Base-by-base conservation (phyloP, 2,329 filamentous ascomycete species). In the Sarocladium strictum region DNA sequence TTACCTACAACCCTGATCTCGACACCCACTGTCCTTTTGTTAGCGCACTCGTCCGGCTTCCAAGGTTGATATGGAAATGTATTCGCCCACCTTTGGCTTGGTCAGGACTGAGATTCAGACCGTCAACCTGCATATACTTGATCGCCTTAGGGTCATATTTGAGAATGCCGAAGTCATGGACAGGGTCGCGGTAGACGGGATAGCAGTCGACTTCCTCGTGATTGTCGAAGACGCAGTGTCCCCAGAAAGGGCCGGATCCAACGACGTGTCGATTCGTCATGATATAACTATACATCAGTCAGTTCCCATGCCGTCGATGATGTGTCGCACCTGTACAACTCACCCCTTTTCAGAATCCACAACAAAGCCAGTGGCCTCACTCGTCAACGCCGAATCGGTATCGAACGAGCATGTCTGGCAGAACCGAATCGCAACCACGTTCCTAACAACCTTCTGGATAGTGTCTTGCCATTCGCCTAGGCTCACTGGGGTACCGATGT, bases 1-100 rank as follows among this genome's bases (percentile, higher is more conserved):
- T 99, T 99, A 74, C 94, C 94, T 5, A 99, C 94, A 1, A 99
- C 94, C 61, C 95, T 82, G 61, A 99, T 97, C 72, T 99, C 94
- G 14, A 89, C 85, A 54, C 94, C 94, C 53, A 99, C 93, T 74
- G 55, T 5, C 45, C 5, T 17, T 11, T 17, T 3, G 51, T 57
- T 32, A 57, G 54, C 27, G 11, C 24, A 17, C 12, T 33, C 2
- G 2, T 45, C 27, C 21, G 27, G 2, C 33, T 41, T 23, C 41
- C 33, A n/a, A 27, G 11, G 3, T 3, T 3, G 17, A 21, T 40
- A 29, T 33, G 15, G 37, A 9, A 3, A 60, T 76, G 55, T 66
- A 79, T n/a, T n/a, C n/a, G n/a, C n/a, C n/a, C n/a, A n/a, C 78
- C 80, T 69, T 84, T 85, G 33, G 94, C 94, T 55, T 90, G 83